Evolutionary conservation across 768 basidiomycete species (phyloP).

Genomic region (Lactifluus subvellereus): DNA sequence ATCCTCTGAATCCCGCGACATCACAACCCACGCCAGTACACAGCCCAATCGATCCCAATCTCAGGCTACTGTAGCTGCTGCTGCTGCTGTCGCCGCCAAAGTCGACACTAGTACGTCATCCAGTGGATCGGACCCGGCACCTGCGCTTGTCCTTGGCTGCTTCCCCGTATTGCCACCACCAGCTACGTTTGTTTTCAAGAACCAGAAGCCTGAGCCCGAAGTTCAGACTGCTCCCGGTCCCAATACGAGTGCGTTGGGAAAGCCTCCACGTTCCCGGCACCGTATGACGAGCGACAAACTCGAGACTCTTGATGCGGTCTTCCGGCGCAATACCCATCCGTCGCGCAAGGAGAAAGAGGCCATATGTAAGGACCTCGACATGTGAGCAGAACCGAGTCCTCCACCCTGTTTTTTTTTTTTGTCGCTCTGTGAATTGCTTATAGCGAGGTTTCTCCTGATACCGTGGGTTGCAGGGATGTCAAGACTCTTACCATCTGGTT

Average conservation of each 20-base stretch:
- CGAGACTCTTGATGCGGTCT: constrained; percentile 33
- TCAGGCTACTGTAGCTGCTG: not conserved
- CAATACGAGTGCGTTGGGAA: not conserved
- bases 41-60: not conserved
- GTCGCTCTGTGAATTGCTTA: not conserved
- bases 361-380: constrained; percentile 36
- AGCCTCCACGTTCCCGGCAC: constrained; percentile 33
- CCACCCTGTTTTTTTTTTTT: not conserved
- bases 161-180: not conserved
- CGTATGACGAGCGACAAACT: constrained; percentile 38
- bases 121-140: not conserved
- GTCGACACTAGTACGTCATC: not conserved
- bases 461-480: constrained; percentile 34
- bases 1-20: not conserved
- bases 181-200: constrained; percentile 13
- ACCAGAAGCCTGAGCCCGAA: not conserved
- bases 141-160: not conserved
- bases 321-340: constrained; percentile 36
- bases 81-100: not conserved
- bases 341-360: constrained; percentile 38
- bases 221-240: not conserved
- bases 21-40: not conserved
- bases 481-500: constrained; percentile 68
- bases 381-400: constrained; percentile 30
- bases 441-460: not conserved